Evolutionary conservation across 163 green algal genomes (phyloP), one percentile per base, ranked within the genome.

Genomic region (Smithsoniella earleae): DNA sequence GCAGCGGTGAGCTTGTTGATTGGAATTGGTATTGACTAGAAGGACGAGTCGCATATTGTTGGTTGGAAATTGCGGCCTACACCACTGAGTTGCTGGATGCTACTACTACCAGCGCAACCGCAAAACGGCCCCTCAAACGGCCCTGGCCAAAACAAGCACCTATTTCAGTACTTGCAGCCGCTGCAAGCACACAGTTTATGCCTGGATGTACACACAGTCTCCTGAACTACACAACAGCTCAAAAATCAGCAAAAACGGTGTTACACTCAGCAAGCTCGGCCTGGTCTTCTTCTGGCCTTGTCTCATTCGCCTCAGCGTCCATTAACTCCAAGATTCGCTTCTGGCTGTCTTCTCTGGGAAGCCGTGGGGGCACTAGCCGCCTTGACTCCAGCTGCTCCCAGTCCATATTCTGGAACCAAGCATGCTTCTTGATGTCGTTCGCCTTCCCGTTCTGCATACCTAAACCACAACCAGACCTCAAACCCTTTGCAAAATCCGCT

Each of bases 361-460:
- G 83, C 44, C 89, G 81, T 3, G 85, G 83, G 5, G 90, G 78
- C 13, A 66, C 36, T 74, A 90, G 55, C 44, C 89, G 85, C 28
- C 89, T 79, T 0, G 86, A 84, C 58, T 89, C 85, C 66, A 98
- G 83, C 49, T 87, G 86, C 16, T 90, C 87, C 90, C 90, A 97
- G 74, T 95, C 86, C 64, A 96, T 79, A 38, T 82, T 85, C 28
- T 92, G 87, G 82, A 98, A 97, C 92, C 92, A 98, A 40, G 79
- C 81, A 82, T 98, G 92, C 30, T 79, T 80, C 82, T 95, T 96
- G 75, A 98, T 86, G 77, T 98, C 92, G 25, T 75, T 36, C 0
- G 87, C 86, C 2, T 87, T 79, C 31, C 86, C 89, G 65, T 83
- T 88, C 36, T 96, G 81, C 86, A 92, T 94, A 46, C 91, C 91